Evolutionary conservation across 2,329 filamentous ascomycete genomes (phyloP).

Genomic region (Colletotrichum incanum): DNA sequence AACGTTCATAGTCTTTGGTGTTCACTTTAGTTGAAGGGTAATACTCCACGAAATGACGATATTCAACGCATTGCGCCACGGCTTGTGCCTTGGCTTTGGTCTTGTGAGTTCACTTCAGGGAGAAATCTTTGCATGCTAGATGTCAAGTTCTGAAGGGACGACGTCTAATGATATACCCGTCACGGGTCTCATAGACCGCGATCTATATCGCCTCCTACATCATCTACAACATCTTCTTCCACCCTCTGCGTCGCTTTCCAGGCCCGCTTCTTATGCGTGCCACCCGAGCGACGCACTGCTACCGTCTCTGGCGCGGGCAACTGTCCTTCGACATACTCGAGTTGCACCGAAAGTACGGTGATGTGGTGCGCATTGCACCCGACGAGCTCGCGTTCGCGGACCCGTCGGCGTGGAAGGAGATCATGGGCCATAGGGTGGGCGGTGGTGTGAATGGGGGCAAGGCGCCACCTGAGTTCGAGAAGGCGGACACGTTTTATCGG

Average conservation of each 20-base stretch:
- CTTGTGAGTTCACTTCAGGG: not conserved
- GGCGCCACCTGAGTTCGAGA: conserved; percentile 15
- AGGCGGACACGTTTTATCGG: conserved; percentile 36
- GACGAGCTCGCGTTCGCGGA: conserved; percentile 62
- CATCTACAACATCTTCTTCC: conserved; percentile 53
- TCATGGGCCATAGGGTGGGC: conserved; percentile 52
- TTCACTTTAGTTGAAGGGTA: not conserved
- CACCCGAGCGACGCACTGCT: conserved; percentile 13
- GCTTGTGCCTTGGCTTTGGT: conserved; percentile 17
- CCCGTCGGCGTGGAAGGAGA: conserved; percentile 57
- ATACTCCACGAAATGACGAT: conserved; percentile 6
- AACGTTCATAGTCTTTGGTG: not conserved
- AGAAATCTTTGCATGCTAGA: too few species aligned
- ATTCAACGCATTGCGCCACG: not conserved
- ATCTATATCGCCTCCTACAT: conserved; percentile 24
- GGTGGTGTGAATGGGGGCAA: not conserved
- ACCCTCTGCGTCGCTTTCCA: conserved; percentile 52
- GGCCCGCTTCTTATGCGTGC: conserved; percentile 46
- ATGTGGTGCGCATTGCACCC: conserved; percentile 63
- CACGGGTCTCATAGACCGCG: not conserved
- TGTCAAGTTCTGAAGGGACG: not conserved
- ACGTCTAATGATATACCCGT: not conserved
- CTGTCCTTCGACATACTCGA: conserved; percentile 28
- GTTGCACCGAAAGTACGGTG: conserved; percentile 57
- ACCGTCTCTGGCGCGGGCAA: conserved; percentile 17